A percentile compares a stretch with the other conserved stretches of the same genome.
phyloP scores from a whole-genome alignment of 2,329 filamentous ascomycete genomes.

The Hypocreales sp. region DNA sequence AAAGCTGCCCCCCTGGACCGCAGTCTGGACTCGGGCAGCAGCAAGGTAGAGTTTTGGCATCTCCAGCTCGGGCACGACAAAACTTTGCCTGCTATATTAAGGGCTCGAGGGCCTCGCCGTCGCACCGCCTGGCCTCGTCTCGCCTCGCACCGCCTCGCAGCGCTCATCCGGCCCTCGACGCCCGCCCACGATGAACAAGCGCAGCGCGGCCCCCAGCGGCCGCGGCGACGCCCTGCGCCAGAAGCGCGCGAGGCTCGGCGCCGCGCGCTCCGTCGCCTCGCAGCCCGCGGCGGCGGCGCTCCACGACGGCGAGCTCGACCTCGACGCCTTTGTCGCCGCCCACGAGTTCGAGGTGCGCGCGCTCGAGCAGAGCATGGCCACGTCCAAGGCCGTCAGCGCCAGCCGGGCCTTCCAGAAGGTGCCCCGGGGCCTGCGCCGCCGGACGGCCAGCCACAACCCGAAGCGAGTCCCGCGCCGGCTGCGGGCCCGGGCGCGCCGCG shows the following conservation, averaged over 20 bases:
- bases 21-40: too few relatives aligned
- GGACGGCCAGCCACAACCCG: slow-evolving; percentile 90
- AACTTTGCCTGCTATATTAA: too few relatives aligned
- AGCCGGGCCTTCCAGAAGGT: slow-evolving; percentile 83
- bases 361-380: slow-evolving; percentile 66
- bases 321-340: slow-evolving; percentile 69
- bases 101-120: too few relatives aligned
- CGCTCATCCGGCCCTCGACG: too few relatives aligned
- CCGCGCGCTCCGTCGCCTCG: slow-evolving; percentile 32
- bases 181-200: too few relatives aligned
- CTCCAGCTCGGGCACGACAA: too few relatives aligned
- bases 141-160: too few relatives aligned
- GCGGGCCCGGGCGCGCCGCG: slow-evolving; percentile 47
- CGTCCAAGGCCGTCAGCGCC: slow-evolving; percentile 44
- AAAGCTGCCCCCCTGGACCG: too few relatives aligned
- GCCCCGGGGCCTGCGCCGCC: slow-evolving; percentile 65
- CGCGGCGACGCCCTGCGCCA: slow-evolving; percentile 12
- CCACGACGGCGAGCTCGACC: slow-evolving; percentile 65
- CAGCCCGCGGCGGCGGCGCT: slow-evolving; percentile 35
- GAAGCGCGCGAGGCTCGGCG: slow-evolving; percentile 30
- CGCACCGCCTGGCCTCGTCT: too few relatives aligned
- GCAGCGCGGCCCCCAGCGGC: slow-evolving; percentile 9
- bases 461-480: slow-evolving; percentile 74
- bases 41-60: too few relatives aligned
- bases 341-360: slow-evolving; percentile 83